Percentiles rank a stretch among this genome's conserved stretches.
Evolutionary conservation across 352 stramenopile genomes (phyloP).

Genomic region (Globisporangium nagaii): DNA sequence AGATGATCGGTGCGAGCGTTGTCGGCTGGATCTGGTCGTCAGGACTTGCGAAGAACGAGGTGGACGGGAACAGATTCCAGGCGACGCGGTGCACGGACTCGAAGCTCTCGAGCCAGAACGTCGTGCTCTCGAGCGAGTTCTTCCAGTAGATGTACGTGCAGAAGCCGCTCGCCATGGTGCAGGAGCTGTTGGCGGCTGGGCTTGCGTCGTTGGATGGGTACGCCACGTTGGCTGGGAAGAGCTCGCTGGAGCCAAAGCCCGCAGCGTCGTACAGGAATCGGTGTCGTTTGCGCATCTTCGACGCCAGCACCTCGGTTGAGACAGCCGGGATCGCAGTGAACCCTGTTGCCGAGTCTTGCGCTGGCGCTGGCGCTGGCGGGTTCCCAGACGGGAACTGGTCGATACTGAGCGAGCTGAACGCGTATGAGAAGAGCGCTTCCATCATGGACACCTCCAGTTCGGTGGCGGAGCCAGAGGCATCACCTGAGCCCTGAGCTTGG

Average conservation of each 20-base stretch:
- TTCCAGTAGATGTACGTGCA: conserved; percentile 42
- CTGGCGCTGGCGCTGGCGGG: conserved; percentile 16
- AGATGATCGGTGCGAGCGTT: conserved; percentile 19
- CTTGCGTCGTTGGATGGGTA: conserved; percentile 18
- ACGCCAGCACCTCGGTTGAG: conserved; percentile 24
- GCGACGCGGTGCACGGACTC: conserved; percentile 32
- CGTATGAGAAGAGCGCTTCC: conserved; percentile 26
- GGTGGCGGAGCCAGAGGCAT: too few species aligned
- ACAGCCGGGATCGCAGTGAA: conserved; percentile 23
- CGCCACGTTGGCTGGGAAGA: conserved; percentile 14
- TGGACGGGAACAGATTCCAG: conserved; percentile 36
- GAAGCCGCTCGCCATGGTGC: conserved; percentile 11
- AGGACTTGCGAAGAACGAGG: conserved; percentile 21
- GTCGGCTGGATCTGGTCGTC: conserved; percentile 16
- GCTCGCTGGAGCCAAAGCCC: not conserved
- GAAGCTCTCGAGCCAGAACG: conserved; percentile 52
- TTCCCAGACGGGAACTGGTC: conserved; percentile 38
- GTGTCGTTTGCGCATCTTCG: conserved; percentile 32
- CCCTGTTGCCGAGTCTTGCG: conserved; percentile 8
- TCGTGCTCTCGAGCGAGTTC: conserved; percentile 26
- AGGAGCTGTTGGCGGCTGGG: conserved; percentile 5
- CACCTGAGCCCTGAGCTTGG: conserved; percentile 1
- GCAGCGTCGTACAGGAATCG: conserved; percentile 32
- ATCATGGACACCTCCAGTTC: conserved; percentile 9
- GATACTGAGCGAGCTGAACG: conserved; percentile 40